Conservation (phyloP, 805 yeast species). For the Nakazawaea siamensis region DNA sequence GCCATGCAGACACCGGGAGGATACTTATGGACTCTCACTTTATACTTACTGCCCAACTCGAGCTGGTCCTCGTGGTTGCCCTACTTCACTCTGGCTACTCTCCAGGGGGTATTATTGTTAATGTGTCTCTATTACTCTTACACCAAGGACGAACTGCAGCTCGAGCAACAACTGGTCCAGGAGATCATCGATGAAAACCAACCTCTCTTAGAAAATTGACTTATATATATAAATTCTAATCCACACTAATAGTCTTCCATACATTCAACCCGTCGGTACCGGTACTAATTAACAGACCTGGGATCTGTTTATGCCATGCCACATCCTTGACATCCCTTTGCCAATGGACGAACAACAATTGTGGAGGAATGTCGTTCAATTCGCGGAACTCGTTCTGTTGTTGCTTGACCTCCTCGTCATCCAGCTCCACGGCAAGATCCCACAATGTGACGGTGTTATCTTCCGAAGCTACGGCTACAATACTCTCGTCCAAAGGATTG, state of each 20-base stretch:
- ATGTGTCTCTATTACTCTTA: slow-evolving; percentile 49
- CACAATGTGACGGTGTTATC: slow-evolving; percentile 95
- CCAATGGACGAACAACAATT: slow-evolving; percentile 94
- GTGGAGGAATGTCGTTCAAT: slow-evolving; percentile 88
- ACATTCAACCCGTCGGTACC: slow-evolving; percentile 92
- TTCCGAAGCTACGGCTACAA: slow-evolving; percentile 91
- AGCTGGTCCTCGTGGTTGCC: slow-evolving; percentile 87
- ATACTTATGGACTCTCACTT: slow-evolving; percentile 64
- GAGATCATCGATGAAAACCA: not conserved
- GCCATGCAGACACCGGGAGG: slow-evolving; percentile 88
- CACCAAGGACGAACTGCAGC: not conserved
- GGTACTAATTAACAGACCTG: slow-evolving; percentile 89
- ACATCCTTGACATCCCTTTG: slow-evolving; percentile 96
- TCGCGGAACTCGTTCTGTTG: slow-evolving; percentile 75
- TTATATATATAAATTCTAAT: too few relatives aligned
- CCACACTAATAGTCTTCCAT: slow-evolving; percentile 94
- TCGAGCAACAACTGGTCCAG: too few relatives aligned
- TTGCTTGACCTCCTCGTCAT: slow-evolving; percentile 89
- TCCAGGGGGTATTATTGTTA: slow-evolving; percentile 53
- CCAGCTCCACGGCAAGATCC: slow-evolving; percentile 98
- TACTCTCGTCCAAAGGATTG: slow-evolving; percentile 93
- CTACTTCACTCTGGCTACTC: slow-evolving; percentile 58
- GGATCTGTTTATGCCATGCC: slow-evolving; percentile 95
- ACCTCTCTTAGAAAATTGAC: not conserved
- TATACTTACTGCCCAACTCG: slow-evolving; percentile 65